Evolutionary conservation across 768 basidiomycete genomes (phyloP).

Genomic region (Xerocomus brunneocitrinus): DNA sequence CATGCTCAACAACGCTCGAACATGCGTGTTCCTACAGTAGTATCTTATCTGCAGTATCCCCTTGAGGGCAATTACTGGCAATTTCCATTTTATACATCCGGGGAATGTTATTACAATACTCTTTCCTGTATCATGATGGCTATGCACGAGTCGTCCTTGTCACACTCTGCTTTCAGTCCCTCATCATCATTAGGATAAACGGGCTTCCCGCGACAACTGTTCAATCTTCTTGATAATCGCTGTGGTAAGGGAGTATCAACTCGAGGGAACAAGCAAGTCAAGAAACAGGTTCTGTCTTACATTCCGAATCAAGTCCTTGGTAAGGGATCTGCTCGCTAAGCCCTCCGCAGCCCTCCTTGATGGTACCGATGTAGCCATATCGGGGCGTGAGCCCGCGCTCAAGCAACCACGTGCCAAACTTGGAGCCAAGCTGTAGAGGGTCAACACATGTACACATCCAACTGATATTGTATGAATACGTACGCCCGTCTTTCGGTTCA

Average conservation of each 20-base stretch:
- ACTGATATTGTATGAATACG: conserved; percentile 9
- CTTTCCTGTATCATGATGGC: neutral
- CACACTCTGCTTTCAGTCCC: neutral
- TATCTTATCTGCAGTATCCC: too few relatives aligned
- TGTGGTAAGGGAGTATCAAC: conserved; percentile 12
- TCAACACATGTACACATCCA: neutral
- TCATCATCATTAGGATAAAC: neutral
- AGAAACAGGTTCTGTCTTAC: conserved; percentile 39
- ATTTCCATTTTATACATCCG: neutral
- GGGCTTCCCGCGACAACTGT: conserved; percentile 31
- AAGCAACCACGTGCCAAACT: conserved; percentile 82
- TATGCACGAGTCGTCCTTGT: neutral
- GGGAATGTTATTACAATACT: too few relatives aligned
- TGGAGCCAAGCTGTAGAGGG: conserved; percentile 59
- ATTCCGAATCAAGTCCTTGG: conserved; percentile 76
- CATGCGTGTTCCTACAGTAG: too few relatives aligned
- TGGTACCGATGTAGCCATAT: conserved; percentile 77
- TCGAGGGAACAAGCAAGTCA: neutral
- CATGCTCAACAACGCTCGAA: too few relatives aligned
- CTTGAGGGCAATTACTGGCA: too few relatives aligned
- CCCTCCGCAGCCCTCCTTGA: conserved; percentile 73
- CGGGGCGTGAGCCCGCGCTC: conserved; percentile 77
- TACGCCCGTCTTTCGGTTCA: conserved; percentile 86
- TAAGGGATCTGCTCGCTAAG: conserved; percentile 80
- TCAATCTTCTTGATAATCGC: conserved; percentile 47